Evolutionary conservation across 805 yeast genomes (phyloP).

Genomic region (Ogataea siamensis): DNA sequence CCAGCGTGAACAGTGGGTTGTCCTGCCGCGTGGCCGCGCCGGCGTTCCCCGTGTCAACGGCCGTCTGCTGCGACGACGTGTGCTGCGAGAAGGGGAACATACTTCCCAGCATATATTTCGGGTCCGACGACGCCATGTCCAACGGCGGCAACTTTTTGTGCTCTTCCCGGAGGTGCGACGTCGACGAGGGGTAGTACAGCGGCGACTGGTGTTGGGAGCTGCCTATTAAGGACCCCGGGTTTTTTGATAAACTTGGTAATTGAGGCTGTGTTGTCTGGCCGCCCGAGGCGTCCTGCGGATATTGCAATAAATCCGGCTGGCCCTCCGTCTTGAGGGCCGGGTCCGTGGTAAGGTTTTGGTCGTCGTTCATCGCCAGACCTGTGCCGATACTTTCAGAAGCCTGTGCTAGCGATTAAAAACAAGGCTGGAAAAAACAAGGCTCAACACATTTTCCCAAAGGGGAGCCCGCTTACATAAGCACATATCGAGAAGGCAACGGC

Average conservation of each 20-base stretch:
- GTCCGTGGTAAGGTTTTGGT: constrained; percentile 19
- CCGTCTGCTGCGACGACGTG: constrained; percentile 9
- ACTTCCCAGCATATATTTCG: constrained; percentile 5
- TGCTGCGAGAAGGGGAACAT: constrained; percentile 21
- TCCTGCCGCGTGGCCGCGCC: constrained; percentile 12
- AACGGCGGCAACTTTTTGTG: constrained; percentile 14
- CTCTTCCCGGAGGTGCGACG: constrained; percentile 22
- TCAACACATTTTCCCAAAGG: constrained; percentile 9
- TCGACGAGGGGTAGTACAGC: constrained; percentile 18
- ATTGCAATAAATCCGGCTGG: constrained; percentile 13
- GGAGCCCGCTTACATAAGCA: constrained; percentile 9
- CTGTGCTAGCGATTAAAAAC: constrained; percentile 8
- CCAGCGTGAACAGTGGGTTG: constrained; percentile 32
- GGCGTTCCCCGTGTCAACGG: constrained; percentile 3
- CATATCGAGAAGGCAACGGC: constrained; percentile 8
- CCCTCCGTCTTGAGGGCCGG: constrained; percentile 18
- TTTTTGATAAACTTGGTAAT: constrained; percentile 17
- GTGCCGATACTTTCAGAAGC: constrained; percentile 1
- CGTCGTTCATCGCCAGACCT: constrained; percentile 15
- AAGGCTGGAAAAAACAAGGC: constrained; percentile 14
- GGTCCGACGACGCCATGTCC: constrained; percentile 15
- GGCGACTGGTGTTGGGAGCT: constrained; percentile 7
- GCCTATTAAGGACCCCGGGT: constrained; percentile 14
- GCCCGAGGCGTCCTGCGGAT: constrained; percentile 7
- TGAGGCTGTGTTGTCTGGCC: constrained; percentile 26